Evolutionary conservation across 345 rosid species (phyloP), one percentile per base, ranked within the genome.

Genomic region (Brassica nigra): DNA sequence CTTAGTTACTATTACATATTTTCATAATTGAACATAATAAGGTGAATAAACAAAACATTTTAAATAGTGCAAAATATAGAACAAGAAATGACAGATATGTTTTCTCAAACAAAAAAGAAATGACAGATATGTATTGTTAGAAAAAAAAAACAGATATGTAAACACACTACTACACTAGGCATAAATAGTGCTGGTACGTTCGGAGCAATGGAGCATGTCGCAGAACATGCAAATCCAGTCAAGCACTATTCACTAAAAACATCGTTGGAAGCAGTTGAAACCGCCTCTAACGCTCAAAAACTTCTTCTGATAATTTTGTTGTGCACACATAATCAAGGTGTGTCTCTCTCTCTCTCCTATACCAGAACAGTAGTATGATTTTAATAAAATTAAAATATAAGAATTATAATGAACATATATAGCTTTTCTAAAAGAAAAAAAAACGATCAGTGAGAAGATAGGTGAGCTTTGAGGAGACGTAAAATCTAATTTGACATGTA

Each of bases 101-200:
- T n/a, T n/a, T n/a, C n/a, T n/a, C n/a, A n/a, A n/a, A n/a, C n/a
- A n/a, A n/a, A n/a, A n/a, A 57, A 28, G 12, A 66, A 18, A 57
- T 28, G 31, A 11, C 18, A 0, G 18, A 18, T 66, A 8, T 37
- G 8, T 61, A 31, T 27, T 20, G 5, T 18, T 31, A 20, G 49
- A 18, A 0, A 18, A n/a, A 42, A 6, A 18, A 44, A 63, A 18
- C 36, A 75, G 49, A 75, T 33, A 34, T 66, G 55, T 66, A 28
- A 27, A 69, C 52, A 68, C 74, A 59, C 12, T 59, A n/a, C n/a
- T n/a, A n/a, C n/a, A n/a, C 18, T 0, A 76, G 69, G 34, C n/a
- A 76, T 42, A 76, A 68, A 59, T 68, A 76, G 47, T 15, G 80
- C 68, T 61, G 33, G 69, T 69, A 76, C 69, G 75, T 76, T 66